phyloP scores from a whole-genome alignment of 768 basidiomycete species.

The Xerocomus spinulosus region DNA sequence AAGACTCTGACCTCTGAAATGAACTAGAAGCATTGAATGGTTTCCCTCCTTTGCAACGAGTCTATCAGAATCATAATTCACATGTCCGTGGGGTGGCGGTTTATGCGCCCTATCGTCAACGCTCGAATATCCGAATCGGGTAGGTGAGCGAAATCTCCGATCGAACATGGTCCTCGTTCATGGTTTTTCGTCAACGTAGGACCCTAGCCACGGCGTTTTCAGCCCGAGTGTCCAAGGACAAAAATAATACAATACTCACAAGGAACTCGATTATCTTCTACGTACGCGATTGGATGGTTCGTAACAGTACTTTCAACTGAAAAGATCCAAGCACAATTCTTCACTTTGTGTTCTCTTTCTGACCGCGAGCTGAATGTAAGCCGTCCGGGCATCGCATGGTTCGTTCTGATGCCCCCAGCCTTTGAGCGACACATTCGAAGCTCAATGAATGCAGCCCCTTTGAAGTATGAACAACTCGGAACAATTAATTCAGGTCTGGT shows the following conservation, averaged over 20 bases:
- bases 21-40: neutral
- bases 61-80: neutral
- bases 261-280: neutral
- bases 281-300: neutral
- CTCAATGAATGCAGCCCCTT: too few relatives aligned
- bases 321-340: neutral
- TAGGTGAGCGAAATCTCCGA: too few relatives aligned
- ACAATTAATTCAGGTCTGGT: too few relatives aligned
- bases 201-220: neutral
- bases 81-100: neutral
- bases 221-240: neutral
- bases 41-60: neutral
- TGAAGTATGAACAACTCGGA: too few relatives aligned
- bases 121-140: neutral
- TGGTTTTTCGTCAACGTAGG: neutral
- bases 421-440: too few relatives aligned
- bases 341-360: neutral
- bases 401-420: neutral
- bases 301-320: neutral
- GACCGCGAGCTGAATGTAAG: too few relatives aligned
- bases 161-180: neutral
- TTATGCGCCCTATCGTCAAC: neutral
- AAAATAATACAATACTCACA: neutral
- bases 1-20: neutral
- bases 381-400: neutral